Evolutionary conservation across 768 basidiomycete species (phyloP).

Genomic region (Tubosaeta sp.): DNA sequence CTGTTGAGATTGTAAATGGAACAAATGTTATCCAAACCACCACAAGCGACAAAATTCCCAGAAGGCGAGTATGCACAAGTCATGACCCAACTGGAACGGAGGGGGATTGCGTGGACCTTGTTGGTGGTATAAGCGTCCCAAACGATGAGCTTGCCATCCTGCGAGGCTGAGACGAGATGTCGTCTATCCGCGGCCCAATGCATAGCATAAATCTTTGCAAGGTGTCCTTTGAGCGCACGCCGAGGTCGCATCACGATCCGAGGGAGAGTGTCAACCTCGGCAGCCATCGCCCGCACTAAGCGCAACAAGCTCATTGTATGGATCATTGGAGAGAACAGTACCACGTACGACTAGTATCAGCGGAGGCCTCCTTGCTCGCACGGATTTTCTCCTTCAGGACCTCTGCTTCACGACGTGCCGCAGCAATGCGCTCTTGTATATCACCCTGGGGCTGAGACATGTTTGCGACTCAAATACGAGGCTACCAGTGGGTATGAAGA

Average conservation of each 20-base stretch:
- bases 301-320: conserved; percentile 13
- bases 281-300: conserved; percentile 95
- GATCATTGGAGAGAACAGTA: neutral
- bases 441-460: conserved; percentile 73
- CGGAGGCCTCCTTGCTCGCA: conserved; percentile 91
- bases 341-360: conserved; percentile 92
- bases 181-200: conserved; percentile 98
- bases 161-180: conserved; percentile 98
- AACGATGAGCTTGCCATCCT: conserved; percentile 98
- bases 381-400: conserved; percentile 98
- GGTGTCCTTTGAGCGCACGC: conserved; percentile 91
- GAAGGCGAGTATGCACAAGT: conserved; percentile 98
- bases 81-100: conserved; percentile 99
- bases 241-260: conserved; percentile 96
- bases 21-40: conserved; percentile 98
- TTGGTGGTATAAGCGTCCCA: conserved; percentile 99
- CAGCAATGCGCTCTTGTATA: conserved; percentile 90
- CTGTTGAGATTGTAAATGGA: conserved; percentile 94
- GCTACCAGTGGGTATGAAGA: conserved; percentile 1
- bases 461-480: conserved; percentile 12
- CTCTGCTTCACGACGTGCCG: conserved; percentile 95
- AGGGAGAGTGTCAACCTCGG: conserved; percentile 92
- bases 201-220: conserved; percentile 99
- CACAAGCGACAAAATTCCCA: conserved; percentile 96
- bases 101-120: conserved; percentile 98